phyloP scores from a whole-genome alignment of 805 yeast genomes.

The Ogataea ganodermae region DNA sequence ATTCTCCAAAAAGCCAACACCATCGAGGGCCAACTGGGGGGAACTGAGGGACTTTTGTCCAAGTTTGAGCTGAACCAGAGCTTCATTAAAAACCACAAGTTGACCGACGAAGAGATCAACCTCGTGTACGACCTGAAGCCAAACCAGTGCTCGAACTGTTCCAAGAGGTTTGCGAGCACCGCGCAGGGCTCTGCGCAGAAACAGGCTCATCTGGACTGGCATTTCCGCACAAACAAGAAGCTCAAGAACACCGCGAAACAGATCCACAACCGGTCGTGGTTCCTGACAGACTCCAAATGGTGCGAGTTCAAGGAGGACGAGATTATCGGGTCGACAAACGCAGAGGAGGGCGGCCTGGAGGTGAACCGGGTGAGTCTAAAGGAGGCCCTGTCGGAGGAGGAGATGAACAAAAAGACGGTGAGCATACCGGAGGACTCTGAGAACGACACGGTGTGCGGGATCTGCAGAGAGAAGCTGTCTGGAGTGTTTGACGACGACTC shows the following conservation, averaged over 20 bases:
- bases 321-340: constrained; percentile 41
- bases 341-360: constrained; percentile 25
- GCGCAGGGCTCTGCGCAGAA: constrained; percentile 53
- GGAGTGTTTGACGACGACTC: constrained; percentile 71
- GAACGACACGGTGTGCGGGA: constrained; percentile 61
- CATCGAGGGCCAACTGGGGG: not conserved
- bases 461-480: constrained; percentile 65
- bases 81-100: constrained; percentile 41
- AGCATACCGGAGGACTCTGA: constrained; percentile 67
- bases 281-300: constrained; percentile 72
- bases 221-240: constrained; percentile 85
- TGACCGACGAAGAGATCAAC: constrained; percentile 36
- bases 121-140: constrained; percentile 60
- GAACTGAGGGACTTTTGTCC: constrained; percentile 24
- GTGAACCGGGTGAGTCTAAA: constrained; percentile 19
- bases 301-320: constrained; percentile 70
- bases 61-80: constrained; percentile 33
- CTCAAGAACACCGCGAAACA: constrained; percentile 49
- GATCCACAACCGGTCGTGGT: constrained; percentile 83
- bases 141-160: constrained; percentile 86
- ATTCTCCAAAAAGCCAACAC: constrained; percentile 16
- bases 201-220: constrained; percentile 90
- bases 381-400: constrained; percentile 31
- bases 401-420: constrained; percentile 51
- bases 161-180: constrained; percentile 74